Evolutionary conservation across 2,329 filamentous ascomycete species (phyloP), one percentile per base, ranked within the genome.

Genomic region (Zymoseptoria tritici): DNA sequence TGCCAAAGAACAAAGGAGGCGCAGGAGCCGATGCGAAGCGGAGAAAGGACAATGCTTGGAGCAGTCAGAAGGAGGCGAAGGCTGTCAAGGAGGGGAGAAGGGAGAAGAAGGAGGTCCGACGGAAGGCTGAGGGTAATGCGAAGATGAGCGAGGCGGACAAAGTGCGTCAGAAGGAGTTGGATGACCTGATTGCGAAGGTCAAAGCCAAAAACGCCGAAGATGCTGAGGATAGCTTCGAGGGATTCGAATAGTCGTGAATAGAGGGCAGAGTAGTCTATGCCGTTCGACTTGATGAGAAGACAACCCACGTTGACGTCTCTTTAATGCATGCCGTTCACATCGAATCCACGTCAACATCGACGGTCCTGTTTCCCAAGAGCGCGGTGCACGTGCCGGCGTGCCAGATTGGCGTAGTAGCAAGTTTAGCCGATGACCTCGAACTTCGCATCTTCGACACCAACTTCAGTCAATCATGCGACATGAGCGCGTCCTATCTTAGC

Each of bases 21-120:
- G 68, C 67, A 13, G 63, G 66, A 22, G 70, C 68, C 9, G 66
- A 69, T 21, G 54, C 61, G 54, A 64, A 65, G 60, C 57, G 67
- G 60, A 66, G 70, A 52, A 71, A 71, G 53, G 70, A 75, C 56
- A 69, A 60, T 51, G 73, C 74, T 9, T 76, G 74, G 74, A 74
- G 68, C 31, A 61, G 57, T 55, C 70, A 75, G 64, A 74, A 74
- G 59, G 73, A 72, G 16, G 68, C 68, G 7, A 74, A 73, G 62
- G 62, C 61, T n/a, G 62, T 69, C 49, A 65, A 65, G 49, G 72
- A 74, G 51, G 65, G 54, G 52, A 65, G 73, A 57, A 63, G 73
- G 57, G 72, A 73, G 60, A 69, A 69, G 65, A 73, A 73, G 61
- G 67, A 68, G 52, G 66, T 67, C 3, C 64, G 67, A 55, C 61